A percentile compares a stretch with the other conserved stretches of the same genome.
Evolutionary conservation across 148 eudicot genomes (phyloP).

Genomic region (Pharnaceum exiguum): DNA sequence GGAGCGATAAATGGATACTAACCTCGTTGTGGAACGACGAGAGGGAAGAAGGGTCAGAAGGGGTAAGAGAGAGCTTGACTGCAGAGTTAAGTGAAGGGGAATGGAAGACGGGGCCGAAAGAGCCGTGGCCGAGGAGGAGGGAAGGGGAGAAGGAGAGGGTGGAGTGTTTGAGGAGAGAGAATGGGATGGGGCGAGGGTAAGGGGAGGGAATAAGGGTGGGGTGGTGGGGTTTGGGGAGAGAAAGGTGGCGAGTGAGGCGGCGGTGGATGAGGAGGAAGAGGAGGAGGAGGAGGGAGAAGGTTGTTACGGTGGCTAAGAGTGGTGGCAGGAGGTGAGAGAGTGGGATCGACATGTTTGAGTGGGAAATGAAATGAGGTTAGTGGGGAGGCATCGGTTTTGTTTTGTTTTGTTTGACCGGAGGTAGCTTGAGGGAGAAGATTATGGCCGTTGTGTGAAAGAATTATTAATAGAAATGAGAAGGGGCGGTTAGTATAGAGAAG

Average conservation of each 20-base stretch:
- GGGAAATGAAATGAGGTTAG: slow-evolving; percentile 14
- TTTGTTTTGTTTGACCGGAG: no score
- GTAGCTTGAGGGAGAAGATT: no score
- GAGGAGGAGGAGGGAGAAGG: slow-evolving; percentile 41
- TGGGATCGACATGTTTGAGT: slow-evolving; percentile 3
- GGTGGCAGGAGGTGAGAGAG: slow-evolving; percentile 24
- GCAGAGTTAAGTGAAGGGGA: slow-evolving; percentile 26
- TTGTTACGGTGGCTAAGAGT: slow-evolving; percentile 32
- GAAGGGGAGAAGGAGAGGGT: slow-evolving; percentile 49
- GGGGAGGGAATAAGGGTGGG: slow-evolving; percentile 20
- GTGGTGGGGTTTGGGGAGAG: slow-evolving; percentile 29
- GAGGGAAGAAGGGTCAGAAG: no score
- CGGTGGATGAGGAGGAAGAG: slow-evolving; percentile 52
- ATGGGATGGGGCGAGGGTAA: slow-evolving; percentile 58
- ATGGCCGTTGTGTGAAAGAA: no score
- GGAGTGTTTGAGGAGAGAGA: slow-evolving; percentile 61
- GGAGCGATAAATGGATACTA: no score
- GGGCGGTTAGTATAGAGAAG: no score
- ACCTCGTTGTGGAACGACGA: slow-evolving; percentile 90
- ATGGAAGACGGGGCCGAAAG: slow-evolving; percentile 68
- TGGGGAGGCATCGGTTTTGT: slow-evolving; percentile 4
- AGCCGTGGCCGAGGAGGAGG: slow-evolving; percentile 77
- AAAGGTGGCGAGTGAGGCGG: slow-evolving; percentile 25
- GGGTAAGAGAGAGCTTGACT: slow-evolving; percentile 70
- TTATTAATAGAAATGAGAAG: no score